Evolutionary conservation across 2,329 filamentous ascomycete genomes (phyloP).

Genomic region (Fusarium coicis): DNA sequence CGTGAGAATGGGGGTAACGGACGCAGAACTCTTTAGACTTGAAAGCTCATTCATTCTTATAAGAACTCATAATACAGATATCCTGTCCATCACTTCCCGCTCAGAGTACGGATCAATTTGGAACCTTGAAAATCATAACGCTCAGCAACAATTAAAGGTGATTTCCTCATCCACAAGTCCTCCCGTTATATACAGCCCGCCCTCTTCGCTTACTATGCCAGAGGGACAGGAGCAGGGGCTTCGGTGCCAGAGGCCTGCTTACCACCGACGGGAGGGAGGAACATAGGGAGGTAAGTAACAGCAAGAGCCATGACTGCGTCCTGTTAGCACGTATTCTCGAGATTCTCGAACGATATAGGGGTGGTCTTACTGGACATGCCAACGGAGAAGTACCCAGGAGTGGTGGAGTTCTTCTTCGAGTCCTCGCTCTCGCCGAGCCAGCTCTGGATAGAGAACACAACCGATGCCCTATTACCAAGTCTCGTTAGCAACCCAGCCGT

Average conservation of each 20-base stretch:
- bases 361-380: conserved; percentile 77
- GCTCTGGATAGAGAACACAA: conserved; percentile 78
- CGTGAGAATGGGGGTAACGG: not conserved
- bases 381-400: conserved; percentile 77
- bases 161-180: not conserved
- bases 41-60: conserved; percentile 6
- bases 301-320: conserved; percentile 67
- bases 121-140: conserved; percentile 9
- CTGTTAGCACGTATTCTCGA: conserved; percentile 9
- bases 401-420: conserved; percentile 70
- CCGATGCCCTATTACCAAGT: conserved; percentile 68
- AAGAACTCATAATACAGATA: conserved; percentile 9
- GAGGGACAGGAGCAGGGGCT: conserved; percentile 39
- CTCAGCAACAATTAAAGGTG: conserved; percentile 15
- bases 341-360: not conserved
- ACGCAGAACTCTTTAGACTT: not conserved
- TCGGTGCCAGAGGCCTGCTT: conserved; percentile 48
- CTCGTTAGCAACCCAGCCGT: conserved; percentile 9
- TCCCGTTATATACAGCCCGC: conserved; percentile 6
- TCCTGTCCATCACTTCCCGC: not conserved
- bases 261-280: conserved; percentile 56
- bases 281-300: conserved; percentile 63
- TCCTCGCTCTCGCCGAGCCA: conserved; percentile 82
- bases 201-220: conserved; percentile 16
- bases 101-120: not conserved